phyloP scores from a whole-genome alignment of 352 stramenopile species.

The Globisporangium okanoganense region DNA sequence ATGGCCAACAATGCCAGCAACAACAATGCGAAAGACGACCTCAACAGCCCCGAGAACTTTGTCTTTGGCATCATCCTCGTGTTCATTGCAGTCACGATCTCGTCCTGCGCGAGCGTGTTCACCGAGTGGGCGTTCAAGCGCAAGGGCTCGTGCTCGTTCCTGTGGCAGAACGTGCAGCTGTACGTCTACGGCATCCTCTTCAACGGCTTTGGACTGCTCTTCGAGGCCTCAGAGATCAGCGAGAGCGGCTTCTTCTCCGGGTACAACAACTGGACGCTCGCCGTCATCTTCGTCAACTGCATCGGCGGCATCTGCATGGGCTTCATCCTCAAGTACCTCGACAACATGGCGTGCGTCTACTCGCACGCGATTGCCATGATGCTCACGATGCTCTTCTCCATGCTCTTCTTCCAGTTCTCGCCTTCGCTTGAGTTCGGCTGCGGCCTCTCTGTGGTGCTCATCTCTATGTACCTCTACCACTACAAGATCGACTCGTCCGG shows the following conservation, averaged over 20 bases:
- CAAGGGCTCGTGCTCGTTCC: conserved; percentile 62
- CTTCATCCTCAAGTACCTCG: conserved; percentile 84
- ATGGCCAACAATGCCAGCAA: conserved; percentile 10
- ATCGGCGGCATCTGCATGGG: conserved; percentile 72
- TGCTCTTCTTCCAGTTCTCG: conserved; percentile 82
- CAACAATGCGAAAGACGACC: conserved; percentile 14
- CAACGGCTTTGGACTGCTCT: conserved; percentile 59
- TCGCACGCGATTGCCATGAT: conserved; percentile 86
- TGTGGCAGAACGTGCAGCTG: conserved; percentile 83
- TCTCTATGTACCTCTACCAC: conserved; percentile 90
- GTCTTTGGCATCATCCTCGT: conserved; percentile 60
- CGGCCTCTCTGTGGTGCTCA: conserved; percentile 69
- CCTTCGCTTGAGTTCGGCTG: conserved; percentile 83
- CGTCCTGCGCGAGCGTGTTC: conserved; percentile 81
- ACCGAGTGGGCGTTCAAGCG: conserved; percentile 86
- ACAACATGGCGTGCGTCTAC: conserved; percentile 89
- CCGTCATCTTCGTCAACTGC: conserved; percentile 73
- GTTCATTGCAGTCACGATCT: conserved; percentile 69
- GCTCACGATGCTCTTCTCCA: conserved; percentile 85
- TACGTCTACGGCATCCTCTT: conserved; percentile 83
- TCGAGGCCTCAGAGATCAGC: conserved; percentile 41
- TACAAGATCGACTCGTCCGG: conserved; percentile 41
- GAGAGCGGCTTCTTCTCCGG: conserved; percentile 67
- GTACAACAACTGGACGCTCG: conserved; percentile 79
- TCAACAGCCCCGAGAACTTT: conserved; percentile 23